Conservation (phyloP, 2,329 filamentous ascomycete species). For the Kalaharituber pfeilii region DNA sequence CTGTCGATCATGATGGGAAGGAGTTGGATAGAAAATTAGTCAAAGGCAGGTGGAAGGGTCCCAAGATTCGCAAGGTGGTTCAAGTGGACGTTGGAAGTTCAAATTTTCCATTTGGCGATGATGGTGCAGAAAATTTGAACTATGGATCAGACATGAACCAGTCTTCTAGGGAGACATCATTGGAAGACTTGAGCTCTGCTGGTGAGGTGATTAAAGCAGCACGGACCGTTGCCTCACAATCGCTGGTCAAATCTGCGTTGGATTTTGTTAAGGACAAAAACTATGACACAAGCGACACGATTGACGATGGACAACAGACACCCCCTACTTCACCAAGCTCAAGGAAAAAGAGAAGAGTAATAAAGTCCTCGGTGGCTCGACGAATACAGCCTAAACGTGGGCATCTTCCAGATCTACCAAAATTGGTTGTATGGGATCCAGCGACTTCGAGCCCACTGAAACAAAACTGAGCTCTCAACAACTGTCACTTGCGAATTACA, state of each 20-base stretch:
- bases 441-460: no score
- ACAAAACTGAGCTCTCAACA: no score
- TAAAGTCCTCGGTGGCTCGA: no score
- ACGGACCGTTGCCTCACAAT: background rate
- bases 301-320: background rate
- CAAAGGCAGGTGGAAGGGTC: background rate
- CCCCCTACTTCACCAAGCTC: no score
- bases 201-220: no score
- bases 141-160: no score
- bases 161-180: no score
- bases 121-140: no score
- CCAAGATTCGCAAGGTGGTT: background rate
- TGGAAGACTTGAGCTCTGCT: no score
- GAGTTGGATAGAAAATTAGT: background rate
- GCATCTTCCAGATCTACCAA: background rate
- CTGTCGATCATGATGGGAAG: background rate
- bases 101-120: no score
- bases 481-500: no score
- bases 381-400: background rate
- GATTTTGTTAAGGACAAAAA: background rate
- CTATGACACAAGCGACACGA: background rate
- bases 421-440: background rate
- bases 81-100: background rate
- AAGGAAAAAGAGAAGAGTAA: no score
- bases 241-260: background rate